These are phyloP conservation scores for Bifiguratus adelaidae DNA, from an alignment of 192 early-diverging fungal genomes.

Conservation along the genomic window DNA sequence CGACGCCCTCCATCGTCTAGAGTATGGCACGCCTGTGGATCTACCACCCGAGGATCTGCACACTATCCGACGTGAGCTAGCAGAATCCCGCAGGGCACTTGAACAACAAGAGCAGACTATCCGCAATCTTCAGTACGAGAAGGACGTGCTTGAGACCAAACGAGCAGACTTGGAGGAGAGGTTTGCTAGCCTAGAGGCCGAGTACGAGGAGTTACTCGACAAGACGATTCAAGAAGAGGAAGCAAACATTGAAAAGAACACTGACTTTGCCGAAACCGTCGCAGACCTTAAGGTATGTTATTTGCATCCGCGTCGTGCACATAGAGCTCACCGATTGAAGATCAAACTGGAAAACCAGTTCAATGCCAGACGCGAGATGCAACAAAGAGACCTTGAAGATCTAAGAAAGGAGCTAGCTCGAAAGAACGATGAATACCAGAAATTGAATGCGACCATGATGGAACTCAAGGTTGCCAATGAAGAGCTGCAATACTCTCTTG, in stretches of 20 bases:
- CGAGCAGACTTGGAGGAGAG: conserved; percentile 60
- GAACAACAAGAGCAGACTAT: conserved; percentile 56
- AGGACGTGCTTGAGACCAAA: conserved; percentile 38
- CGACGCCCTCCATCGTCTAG: conserved; percentile 53
- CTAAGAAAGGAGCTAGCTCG: conserved; percentile 56
- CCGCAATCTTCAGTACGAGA: conserved; percentile 45
- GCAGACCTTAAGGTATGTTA: conserved; percentile 59
- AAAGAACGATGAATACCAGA: conserved; percentile 56
- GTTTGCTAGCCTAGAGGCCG: conserved; percentile 56
- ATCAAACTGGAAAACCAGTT: conserved; percentile 80
- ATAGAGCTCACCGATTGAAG: no score
- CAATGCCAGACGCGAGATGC: conserved; percentile 60
- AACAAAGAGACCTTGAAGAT: conserved; percentile 64
- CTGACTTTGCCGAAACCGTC: conserved; percentile 61
- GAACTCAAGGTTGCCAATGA: conserved; percentile 55
- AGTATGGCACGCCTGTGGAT: conserved; percentile 25
- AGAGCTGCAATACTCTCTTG: conserved; percentile 24
- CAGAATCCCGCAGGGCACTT: conserved; percentile 50
- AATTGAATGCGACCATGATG: conserved; percentile 40
- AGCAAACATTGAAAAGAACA: conserved; percentile 32
- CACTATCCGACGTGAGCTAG: conserved; percentile 57
- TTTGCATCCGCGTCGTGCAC: background rate
- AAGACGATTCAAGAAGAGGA: conserved; percentile 62
- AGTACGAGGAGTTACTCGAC: conserved; percentile 75
- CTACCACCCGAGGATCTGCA: conserved; percentile 52